phyloP scores from a whole-genome alignment of 352 stramenopile species.

The Pythium plurisporium region DNA sequence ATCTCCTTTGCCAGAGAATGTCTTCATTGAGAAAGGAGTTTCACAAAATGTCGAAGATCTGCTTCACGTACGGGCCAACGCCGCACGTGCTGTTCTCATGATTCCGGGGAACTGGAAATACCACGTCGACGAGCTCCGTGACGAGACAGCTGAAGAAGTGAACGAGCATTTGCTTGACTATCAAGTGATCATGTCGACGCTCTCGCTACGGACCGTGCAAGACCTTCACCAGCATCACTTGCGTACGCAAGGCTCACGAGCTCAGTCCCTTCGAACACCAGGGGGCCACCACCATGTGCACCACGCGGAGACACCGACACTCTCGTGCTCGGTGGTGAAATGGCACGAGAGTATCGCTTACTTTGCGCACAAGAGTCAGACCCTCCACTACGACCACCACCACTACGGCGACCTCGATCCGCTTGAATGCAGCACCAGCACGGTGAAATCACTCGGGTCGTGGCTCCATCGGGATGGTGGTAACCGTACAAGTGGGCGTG shows the following conservation, averaged over 20 bases:
- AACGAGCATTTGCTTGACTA: conserved; percentile 53
- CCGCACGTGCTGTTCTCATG: conserved; percentile 42
- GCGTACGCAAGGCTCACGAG: not conserved
- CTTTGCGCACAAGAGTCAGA: conserved; percentile 47
- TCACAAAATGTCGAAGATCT: conserved; percentile 53
- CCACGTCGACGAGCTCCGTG: conserved; percentile 33
- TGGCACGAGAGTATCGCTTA: conserved; percentile 51
- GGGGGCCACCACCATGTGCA: conserved; percentile 1
- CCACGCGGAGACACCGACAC: conserved; percentile 8
- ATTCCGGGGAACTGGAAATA: conserved; percentile 43
- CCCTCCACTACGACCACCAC: conserved; percentile 7
- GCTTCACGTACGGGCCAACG: conserved; percentile 37
- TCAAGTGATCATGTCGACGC: conserved; percentile 60
- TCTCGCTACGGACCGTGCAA: conserved; percentile 41
- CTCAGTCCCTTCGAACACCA: not conserved
- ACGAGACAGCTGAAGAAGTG: conserved; percentile 32
- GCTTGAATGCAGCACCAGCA: not conserved
- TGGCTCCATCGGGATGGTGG: conserved; percentile 13
- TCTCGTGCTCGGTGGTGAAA: conserved; percentile 46
- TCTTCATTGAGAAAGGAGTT: conserved; percentile 40
- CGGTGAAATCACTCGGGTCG: conserved; percentile 1
- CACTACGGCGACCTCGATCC: conserved; percentile 16
- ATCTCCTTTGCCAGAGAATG: conserved; percentile 28
- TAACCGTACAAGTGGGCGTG: conserved; percentile 13
- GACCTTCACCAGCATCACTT: conserved; percentile 35